Percentiles rank a stretch among this genome's conserved stretches.
Evolutionary conservation across 306 rosid species (phyloP).

Genomic region (Potentilla sterilis): DNA sequence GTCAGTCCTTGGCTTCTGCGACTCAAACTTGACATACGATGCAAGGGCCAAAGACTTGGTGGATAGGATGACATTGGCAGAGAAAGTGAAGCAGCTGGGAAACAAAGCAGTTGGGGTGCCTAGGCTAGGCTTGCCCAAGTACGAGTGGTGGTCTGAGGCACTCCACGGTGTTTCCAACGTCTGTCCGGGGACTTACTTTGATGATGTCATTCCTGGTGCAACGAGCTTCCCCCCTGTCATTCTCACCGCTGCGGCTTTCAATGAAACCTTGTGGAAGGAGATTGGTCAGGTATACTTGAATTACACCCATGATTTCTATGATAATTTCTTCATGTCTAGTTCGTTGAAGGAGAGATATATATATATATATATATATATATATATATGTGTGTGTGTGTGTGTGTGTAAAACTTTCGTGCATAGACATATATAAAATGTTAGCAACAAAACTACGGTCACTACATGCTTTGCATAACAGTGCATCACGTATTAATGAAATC

Average conservation of each 20-base stretch:
- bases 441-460: background rate
- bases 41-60: conserved; percentile 19
- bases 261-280: conserved; percentile 14
- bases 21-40: background rate
- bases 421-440: no score
- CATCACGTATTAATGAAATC: background rate
- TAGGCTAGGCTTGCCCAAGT: conserved; percentile 1
- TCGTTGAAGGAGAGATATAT: background rate
- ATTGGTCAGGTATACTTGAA: conserved; percentile 19
- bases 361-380: no score
- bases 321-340: background rate
- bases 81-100: conserved; percentile 18
- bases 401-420: background rate
- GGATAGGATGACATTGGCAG: conserved; percentile 17
- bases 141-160: conserved; percentile 31
- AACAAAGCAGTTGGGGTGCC: conserved; percentile 9
- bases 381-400: no score
- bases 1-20: background rate
- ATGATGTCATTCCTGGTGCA: conserved; percentile 16
- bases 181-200: conserved; percentile 21
- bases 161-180: conserved; percentile 26
- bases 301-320: background rate
- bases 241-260: conserved; percentile 19
- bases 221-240: conserved; percentile 23
- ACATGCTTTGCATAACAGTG: background rate